Conservation (phyloP, 2,329 filamentous ascomycete genomes). For the Neonectria magnoliae region DNA sequence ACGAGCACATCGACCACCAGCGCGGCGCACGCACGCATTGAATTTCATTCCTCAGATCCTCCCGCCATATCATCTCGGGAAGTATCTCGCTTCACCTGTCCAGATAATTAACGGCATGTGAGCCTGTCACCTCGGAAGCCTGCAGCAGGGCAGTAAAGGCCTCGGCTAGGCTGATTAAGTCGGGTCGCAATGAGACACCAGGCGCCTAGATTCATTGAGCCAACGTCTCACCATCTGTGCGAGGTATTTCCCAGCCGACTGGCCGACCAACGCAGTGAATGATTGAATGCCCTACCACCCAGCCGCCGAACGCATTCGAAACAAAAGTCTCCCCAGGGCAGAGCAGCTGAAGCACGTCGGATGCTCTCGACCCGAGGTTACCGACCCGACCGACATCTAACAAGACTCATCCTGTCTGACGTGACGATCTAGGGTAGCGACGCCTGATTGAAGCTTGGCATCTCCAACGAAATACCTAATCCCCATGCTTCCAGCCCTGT, state of each 20-base stretch:
- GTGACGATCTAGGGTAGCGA: neutral
- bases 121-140: neutral
- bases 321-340: neutral
- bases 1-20: neutral
- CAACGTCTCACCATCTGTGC: neutral
- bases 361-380: neutral
- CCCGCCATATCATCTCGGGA: slow-evolving; percentile 3
- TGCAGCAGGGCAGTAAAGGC: neutral
- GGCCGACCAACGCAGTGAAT: neutral
- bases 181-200: neutral
- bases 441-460: neutral
- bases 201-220: neutral
- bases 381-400: neutral
- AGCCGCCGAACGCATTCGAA: neutral
- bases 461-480: neutral
- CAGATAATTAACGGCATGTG: neutral
- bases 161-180: neutral
- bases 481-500: neutral
- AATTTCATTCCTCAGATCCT: slow-evolving; percentile 6
- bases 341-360: neutral
- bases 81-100: neutral
- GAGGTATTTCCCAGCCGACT: neutral
- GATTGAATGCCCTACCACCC: neutral
- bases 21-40: slow-evolving; percentile 18
- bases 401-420: neutral